These are phyloP conservation scores for Lachnellula hyalina DNA, from an alignment of 2,329 filamentous ascomycete species.

Conservation along the genomic window DNA sequence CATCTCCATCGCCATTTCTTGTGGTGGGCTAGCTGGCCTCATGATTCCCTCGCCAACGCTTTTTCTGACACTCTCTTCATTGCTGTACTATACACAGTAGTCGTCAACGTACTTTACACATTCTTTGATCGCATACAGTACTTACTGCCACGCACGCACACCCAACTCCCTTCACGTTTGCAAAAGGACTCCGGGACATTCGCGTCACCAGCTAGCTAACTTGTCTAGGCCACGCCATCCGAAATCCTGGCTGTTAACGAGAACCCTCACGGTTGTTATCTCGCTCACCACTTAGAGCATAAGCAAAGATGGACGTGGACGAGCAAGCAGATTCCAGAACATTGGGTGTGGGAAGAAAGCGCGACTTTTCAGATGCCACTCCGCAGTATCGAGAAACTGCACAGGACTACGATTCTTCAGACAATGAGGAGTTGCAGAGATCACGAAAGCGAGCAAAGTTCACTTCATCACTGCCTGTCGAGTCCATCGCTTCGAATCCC, in stretches of 20 bases:
- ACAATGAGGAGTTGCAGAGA: slow-evolving; percentile 21
- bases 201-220: background rate
- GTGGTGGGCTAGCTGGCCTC: too few species aligned
- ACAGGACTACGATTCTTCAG: slow-evolving; percentile 19
- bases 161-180: background rate
- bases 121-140: too few species aligned
- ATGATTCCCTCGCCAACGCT: too few species aligned
- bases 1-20: too few species aligned
- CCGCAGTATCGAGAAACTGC: background rate
- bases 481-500: background rate
- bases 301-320: slow-evolving; percentile 24
- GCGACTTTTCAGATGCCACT: slow-evolving; percentile 17
- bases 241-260: too few species aligned
- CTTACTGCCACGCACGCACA: too few species aligned
- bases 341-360: slow-evolving; percentile 37
- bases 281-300: background rate
- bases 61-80: too few species aligned
- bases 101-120: too few species aligned
- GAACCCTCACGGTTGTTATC: too few species aligned
- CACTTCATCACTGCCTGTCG: background rate
- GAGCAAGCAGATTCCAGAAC: slow-evolving; percentile 42
- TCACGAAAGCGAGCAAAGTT: slow-evolving; percentile 10
- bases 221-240: background rate
- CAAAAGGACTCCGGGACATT: background rate
- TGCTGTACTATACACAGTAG: too few species aligned